Evolutionary conservation across 495 filamentous ascomycete genomes (phyloP), one percentile per base, ranked within the genome.

Genomic region (Penicillium pulvis): DNA sequence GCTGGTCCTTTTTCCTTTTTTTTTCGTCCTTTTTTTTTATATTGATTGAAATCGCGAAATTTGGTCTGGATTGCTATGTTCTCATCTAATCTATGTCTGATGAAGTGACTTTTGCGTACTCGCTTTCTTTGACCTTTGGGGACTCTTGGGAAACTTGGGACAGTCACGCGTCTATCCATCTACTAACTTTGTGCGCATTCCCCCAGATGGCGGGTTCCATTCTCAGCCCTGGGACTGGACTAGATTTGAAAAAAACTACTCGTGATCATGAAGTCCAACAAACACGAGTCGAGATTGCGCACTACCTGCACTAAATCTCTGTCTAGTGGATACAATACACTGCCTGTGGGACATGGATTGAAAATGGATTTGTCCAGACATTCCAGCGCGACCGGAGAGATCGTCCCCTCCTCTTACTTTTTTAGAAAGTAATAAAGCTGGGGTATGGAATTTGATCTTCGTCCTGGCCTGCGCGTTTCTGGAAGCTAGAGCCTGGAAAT

Each of bases 341-440:
- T 23, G 5, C 19, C 12, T 20, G 43, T 46, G 19, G 43, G 43
- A 46, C 17, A 12, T 20, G 43, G 16, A 24, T 14, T 2, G 14
- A 51, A 31, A 17, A 19, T 35, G 16, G 48, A 31, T 19, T 16
- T 51, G 35, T n/a, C 28, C 12, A 33, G 52, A 51, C 66, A 69
- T 69, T 69, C 66, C 66, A 67, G 46, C 43, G 62, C 39, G 39
- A 42, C 47, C 65, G 51, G 58, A 59, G 55, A 42, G 53, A 55
- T 55, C 42, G 33, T 23, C 53, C 53, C 6, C 53, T 35, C n/a
- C 17, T 26, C 17, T 31, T 55, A 33, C 53, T 55, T 11, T 28
- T 46, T 52, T 41, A 8, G 50, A 52, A 20, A 20, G 26, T n/a
- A 20, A 8, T 42, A 46, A 47, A 8, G 20, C 42, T 47, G 20